Evolutionary conservation across 768 basidiomycete genomes (phyloP).

Genomic region (Xerocomellus intermedius): DNA sequence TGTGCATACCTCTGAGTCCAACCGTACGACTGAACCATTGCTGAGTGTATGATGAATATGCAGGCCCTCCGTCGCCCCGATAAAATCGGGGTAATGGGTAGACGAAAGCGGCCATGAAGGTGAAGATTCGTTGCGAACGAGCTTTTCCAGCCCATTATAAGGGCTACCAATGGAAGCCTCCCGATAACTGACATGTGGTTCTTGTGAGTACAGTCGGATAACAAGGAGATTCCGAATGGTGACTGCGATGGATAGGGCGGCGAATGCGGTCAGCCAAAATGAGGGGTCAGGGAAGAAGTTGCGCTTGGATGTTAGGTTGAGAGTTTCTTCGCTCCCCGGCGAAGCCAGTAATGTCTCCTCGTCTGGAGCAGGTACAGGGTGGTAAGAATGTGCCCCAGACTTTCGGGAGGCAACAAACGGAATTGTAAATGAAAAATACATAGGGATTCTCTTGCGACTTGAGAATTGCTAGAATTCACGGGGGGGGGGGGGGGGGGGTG

Average conservation of each 20-base stretch:
- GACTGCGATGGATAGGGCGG: slow-evolving; percentile 16
- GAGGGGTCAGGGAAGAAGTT: slow-evolving; percentile 10
- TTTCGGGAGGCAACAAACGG: not conserved
- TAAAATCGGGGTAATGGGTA: slow-evolving; percentile 23
- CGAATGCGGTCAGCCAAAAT: slow-evolving; percentile 19
- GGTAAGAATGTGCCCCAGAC: slow-evolving; percentile 7
- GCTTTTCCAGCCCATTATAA: slow-evolving; percentile 23
- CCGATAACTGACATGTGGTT: not conserved
- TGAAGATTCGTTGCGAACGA: slow-evolving; percentile 27
- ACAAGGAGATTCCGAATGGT: slow-evolving; percentile 23
- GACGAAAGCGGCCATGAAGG: slow-evolving; percentile 26
- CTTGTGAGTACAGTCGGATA: slow-evolving; percentile 9
- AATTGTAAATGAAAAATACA: slow-evolving; percentile 2
- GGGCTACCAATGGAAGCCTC: slow-evolving; percentile 18
- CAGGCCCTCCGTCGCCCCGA: slow-evolving; percentile 11
- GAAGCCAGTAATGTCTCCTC: slow-evolving; percentile 15
- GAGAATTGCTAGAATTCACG: not conserved
- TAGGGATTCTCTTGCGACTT: not conserved
- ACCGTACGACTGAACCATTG: slow-evolving; percentile 21
- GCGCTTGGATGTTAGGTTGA: not conserved
- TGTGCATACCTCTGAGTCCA: slow-evolving; percentile 17
- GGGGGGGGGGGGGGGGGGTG: too few relatives aligned
- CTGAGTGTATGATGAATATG: slow-evolving; percentile 10
- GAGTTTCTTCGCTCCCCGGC: not conserved
- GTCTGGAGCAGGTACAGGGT: slow-evolving; percentile 12